Evolutionary conservation across 2,329 filamentous ascomycete species (phyloP), one percentile per base, ranked within the genome.

Genomic region (Cordyceps militaris): DNA sequence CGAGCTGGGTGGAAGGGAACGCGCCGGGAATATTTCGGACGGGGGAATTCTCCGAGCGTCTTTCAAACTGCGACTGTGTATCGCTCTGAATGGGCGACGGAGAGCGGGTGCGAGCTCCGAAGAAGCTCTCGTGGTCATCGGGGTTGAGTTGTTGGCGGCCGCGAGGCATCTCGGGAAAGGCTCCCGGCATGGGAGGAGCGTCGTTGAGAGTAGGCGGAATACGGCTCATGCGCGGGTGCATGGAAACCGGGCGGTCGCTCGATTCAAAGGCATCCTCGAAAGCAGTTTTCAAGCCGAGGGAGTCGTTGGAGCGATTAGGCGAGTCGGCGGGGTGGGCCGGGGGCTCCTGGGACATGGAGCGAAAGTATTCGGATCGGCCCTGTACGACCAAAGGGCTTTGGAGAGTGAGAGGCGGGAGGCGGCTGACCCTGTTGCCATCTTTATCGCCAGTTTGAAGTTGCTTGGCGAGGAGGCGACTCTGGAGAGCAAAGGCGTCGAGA

Each of bases 401-500:
- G 38, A 91, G 87, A 21, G 89, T 90, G 59, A 92, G 77, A 7
- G 91, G 91, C 3, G 92, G 90, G 44, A 97, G 76, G 43, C 93
- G 83, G 73, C 92, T 97, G 73, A 97, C 82, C 59, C 92, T 84
- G 63, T 86, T 84, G 51, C 89, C 91, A 61, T 83, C 82, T 67
- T 83, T 85, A 66, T 84, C 82, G 62, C 83, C 86, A 64, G 94
- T 87, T 70, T 96, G 87, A 61, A 99, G 83, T 72, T 96, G 88
- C 73, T 85, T 89, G 40, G 91, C 91, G 53, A 99, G 81, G 65
- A 95, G 76, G 59, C 93, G 87, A 65, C 92, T 95, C 69, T 97
- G 93, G 61, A 93, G 81, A 23, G 93, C 93, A 69, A 99, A 95
- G 49, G 93, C 93, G 79, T 99, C 94, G 63, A 99, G 82, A 11